Base-by-base conservation (phyloP, 2,329 filamentous ascomycete genomes). In the Diaporthe capsici region DNA sequence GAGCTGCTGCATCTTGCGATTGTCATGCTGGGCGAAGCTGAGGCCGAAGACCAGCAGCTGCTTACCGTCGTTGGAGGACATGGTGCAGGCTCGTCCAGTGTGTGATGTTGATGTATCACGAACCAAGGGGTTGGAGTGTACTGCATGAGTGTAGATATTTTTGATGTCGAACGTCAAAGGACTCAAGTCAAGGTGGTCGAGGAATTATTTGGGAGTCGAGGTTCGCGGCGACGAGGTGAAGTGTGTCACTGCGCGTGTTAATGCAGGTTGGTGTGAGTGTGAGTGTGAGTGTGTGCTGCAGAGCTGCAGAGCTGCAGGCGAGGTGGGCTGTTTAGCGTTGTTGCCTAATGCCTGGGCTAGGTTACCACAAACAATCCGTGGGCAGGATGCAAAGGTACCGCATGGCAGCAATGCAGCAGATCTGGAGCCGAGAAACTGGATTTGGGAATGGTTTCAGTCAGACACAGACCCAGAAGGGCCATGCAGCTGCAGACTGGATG, bases 1-100 rank as follows among this genome's bases (percentile, higher is more conserved):
- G 60, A 76, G 55, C 57, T 75, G 75, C 37, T 76, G 75, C 73
- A 76, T 75, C 55, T 65, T 76, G 55, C 75, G 75, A 25, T 42
- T 76, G 61, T 76, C 75, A 13, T 76, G 75, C 31, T 76, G 73
- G 31, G 63, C 70, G 57, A 75, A 76, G 25, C 61, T 28, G 20
- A 76, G 73, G 55, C 75, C 75, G 31, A 76, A 75, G 70, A 76
- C 75, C 53, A 76, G 28, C n/a, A 75, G 73, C 73, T 76, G 74
- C 47, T 75, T 65, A 3, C 75, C 75, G 13, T 75, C 58, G 73
- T 75, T 75, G 39, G 39, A 75, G 0, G 75, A 55, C 75, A 76
- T 76, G 57, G 4, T 47, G 39, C 31, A 31, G 31, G 8, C 15
- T 15, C 4, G 20, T 4, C n/a, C 31, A 5, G 17, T 17, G 3